Conservation (phyloP, 768 basidiomycete genomes). For the Pulveroboletus sp. region DNA sequence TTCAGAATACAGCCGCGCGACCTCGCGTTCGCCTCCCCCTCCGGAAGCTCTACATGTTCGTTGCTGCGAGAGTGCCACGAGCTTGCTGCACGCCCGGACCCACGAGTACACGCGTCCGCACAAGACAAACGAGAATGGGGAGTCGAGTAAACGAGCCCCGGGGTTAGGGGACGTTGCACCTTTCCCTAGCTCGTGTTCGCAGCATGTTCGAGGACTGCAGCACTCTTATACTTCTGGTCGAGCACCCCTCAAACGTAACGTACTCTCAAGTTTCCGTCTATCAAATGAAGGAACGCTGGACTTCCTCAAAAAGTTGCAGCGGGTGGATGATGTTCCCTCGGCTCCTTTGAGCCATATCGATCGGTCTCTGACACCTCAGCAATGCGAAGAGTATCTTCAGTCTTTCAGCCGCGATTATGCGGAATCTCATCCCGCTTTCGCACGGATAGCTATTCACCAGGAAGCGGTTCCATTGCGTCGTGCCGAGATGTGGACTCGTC, state of each 20-base stretch:
- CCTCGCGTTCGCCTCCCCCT: slow-evolving; percentile 7
- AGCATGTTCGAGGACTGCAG: slow-evolving; percentile 62
- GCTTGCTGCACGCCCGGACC: slow-evolving; percentile 2
- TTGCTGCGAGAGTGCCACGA: slow-evolving; percentile 3
- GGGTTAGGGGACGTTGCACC: slow-evolving; percentile 27
- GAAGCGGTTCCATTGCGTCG: slow-evolving; percentile 14
- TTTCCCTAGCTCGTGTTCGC: slow-evolving; percentile 46
- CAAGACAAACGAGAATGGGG: slow-evolving; percentile 4
- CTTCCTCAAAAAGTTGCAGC: slow-evolving; percentile 17
- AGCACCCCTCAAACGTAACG: slow-evolving; percentile 8
- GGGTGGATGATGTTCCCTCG: neutral
- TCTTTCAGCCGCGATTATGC: slow-evolving; percentile 17
- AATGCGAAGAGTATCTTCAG: slow-evolving; percentile 15
- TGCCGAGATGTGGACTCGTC: slow-evolving; percentile 60
- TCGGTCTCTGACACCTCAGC: slow-evolving; percentile 8
- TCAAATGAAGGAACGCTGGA: slow-evolving; percentile 7
- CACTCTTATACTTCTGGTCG: slow-evolving; percentile 27
- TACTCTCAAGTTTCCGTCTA: neutral
- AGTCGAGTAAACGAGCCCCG: neutral
- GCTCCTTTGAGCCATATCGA: neutral
- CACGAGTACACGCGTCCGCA: neutral
- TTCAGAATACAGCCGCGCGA: slow-evolving; percentile 6
- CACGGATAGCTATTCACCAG: slow-evolving; percentile 32
- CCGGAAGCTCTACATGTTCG: neutral
- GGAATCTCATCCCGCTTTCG: slow-evolving; percentile 47